Evolutionary conservation across 768 basidiomycete genomes (phyloP), one percentile per base, ranked within the genome.

Genomic region (Pholiota microspora): DNA sequence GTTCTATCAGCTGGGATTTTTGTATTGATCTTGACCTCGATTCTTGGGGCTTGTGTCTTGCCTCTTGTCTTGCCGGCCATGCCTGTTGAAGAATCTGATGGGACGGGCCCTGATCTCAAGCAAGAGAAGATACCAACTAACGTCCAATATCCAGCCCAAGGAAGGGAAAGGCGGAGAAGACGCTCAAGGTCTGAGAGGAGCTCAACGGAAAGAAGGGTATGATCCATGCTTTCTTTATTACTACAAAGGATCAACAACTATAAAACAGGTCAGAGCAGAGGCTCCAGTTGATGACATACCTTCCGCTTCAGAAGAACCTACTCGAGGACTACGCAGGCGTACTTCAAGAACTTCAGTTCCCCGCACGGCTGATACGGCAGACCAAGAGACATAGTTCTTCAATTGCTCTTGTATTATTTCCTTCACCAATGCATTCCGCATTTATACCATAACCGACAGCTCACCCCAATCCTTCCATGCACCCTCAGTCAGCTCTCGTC

Each of bases 21-120:
- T 70, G 70, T 82, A 55, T 60, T 73, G 27, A 73, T 85, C 34
- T 68, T 80, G 27, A 68, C 76, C 29, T 51, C 76, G 21, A 67
- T 79, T 25, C 62, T 85, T n/a, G 77, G 70, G 9, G 72, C 70
- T 7, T 86, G 78, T 58, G 66, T 84, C 48, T 70, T 86, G 7
- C 82, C 84, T 18, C 27, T 58, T 16, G 54, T 62, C 28, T 45
- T 60, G 31, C 55, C 55, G 27, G 38, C 23, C 16, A 42, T 51
- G 28, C 32, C 57, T 7, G 27, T 51, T 13, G 53, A 61, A 51
- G 59, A 63, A 38, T 48, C 49, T 15, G 53, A 59, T 51, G 55
- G 59, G 38, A 23, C 28, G 27, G 61, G 51, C 36, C 35, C 29
- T 31, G 38, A 55, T 23, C 21, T 25, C 3, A 54, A 54, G 35